These are phyloP conservation scores for Penicillium silybi DNA, from an alignment of 495 filamentous ascomycete genomes.

Conservation along the genomic window DNA sequence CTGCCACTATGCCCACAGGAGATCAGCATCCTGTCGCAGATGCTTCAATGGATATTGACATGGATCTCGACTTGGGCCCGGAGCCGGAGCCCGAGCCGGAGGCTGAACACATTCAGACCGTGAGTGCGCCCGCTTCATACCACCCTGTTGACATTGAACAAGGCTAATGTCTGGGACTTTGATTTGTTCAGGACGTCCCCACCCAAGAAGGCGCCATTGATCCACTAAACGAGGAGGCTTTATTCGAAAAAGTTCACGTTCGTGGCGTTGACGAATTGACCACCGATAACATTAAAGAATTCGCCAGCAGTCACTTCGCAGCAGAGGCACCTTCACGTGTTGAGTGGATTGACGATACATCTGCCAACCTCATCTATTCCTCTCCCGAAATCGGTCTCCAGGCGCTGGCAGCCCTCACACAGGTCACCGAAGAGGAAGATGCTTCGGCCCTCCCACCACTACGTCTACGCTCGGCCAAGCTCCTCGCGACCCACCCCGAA, in stretches of 20 bases:
- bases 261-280: constrained; percentile 78
- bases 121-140: constrained; percentile 14
- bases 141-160: not conserved
- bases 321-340: constrained; percentile 52
- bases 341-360: constrained; percentile 95
- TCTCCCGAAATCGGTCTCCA: constrained; percentile 62
- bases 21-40: constrained; percentile 19
- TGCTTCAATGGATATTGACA: constrained; percentile 69
- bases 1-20: constrained; percentile 9
- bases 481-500: constrained; percentile 61
- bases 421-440: constrained; percentile 36
- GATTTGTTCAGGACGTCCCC: constrained; percentile 19
- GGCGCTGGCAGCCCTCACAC: constrained; percentile 64
- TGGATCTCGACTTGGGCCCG: constrained; percentile 64
- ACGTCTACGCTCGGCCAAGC: constrained; percentile 59
- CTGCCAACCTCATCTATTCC: constrained; percentile 78
- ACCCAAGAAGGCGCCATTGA: constrained; percentile 23
- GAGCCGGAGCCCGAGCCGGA: constrained; percentile 44
- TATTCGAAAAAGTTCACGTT: constrained; percentile 69
- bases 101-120: constrained; percentile 33
- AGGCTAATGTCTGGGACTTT: not conserved
- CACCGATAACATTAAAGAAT: constrained; percentile 70
- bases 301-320: constrained; percentile 60
- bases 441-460: constrained; percentile 39
- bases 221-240: constrained; percentile 28